These are phyloP conservation scores for Beauveria brongniartii DNA, from an alignment of 2,329 filamentous ascomycete species.

Conservation along the genomic window DNA sequence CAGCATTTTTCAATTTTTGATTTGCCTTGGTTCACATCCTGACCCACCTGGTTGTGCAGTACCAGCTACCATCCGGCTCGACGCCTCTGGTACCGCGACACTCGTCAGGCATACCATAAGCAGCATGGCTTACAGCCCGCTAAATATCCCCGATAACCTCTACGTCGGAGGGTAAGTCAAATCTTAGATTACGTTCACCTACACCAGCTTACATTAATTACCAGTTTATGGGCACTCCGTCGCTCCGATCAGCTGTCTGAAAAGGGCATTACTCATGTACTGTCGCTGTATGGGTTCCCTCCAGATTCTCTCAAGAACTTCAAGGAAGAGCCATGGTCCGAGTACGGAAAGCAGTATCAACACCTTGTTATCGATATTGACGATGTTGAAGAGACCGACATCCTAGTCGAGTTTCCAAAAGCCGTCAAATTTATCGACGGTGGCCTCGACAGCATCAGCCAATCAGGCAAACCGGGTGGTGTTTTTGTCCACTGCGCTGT, in stretches of 20 bases:
- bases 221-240: constrained; percentile 70
- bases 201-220: constrained; percentile 9
- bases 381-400: constrained; percentile 82
- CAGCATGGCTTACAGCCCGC: constrained; percentile 9
- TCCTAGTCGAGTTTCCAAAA: constrained; percentile 70
- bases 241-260: constrained; percentile 61
- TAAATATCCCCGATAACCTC: constrained; percentile 10
- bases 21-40: not conserved
- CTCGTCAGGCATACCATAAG: not conserved
- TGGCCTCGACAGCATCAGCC: constrained; percentile 41
- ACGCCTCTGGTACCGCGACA: not conserved
- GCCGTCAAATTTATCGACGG: constrained; percentile 78
- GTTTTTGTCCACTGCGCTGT: constrained; percentile 72
- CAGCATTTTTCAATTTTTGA: too few species aligned
- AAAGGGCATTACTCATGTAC: constrained; percentile 76
- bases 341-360: constrained; percentile 50
- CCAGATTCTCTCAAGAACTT: constrained; percentile 32
- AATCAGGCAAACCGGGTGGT: constrained; percentile 23
- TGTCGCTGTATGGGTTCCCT: constrained; percentile 66
- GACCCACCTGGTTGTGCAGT: not conserved
- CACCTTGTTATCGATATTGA: constrained; percentile 80
- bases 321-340: constrained; percentile 40
- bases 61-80: not conserved
- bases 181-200: not conserved
- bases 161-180: constrained; percentile 9